Evolutionary conservation across 495 filamentous ascomycete species (phyloP).

Genomic region (Penicillium canescens): DNA sequence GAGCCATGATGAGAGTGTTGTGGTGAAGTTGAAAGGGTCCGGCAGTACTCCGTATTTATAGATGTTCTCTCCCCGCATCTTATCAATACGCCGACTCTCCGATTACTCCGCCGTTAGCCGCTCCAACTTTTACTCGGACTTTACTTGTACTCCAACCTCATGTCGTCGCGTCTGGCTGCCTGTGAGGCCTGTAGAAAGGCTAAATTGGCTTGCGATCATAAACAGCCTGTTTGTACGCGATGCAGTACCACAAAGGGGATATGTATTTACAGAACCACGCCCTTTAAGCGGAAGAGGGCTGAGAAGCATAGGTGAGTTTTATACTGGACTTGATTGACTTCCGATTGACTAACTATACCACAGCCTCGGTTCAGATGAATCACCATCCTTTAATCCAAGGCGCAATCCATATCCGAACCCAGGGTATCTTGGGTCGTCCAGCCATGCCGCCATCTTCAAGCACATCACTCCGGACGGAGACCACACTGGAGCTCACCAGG

Average conservation of each 20-base stretch:
- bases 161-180: constrained; percentile 30
- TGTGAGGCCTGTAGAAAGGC: constrained; percentile 44
- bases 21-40: not conserved
- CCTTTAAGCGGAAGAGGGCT: constrained; percentile 34
- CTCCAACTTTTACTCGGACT: constrained; percentile 8
- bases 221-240: constrained; percentile 39
- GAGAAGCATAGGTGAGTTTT: constrained; percentile 22
- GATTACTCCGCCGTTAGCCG: constrained; percentile 20
- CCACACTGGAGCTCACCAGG: constrained; percentile 3
- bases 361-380: constrained; percentile 19
- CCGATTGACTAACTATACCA: not conserved
- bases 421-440: constrained; percentile 44
- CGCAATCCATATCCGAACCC: constrained; percentile 44
- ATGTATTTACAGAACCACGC: constrained; percentile 41
- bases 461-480: constrained; percentile 34
- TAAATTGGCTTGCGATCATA: constrained; percentile 44
- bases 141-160: constrained; percentile 12
- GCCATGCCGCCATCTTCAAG: constrained; percentile 42
- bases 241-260: constrained; percentile 27
- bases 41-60: constrained; percentile 13
- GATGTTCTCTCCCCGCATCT: constrained; percentile 13
- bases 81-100: constrained; percentile 15
- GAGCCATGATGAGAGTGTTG: constrained; percentile 2
- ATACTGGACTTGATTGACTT: not conserved
- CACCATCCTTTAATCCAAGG: constrained; percentile 25